A percentile compares a stretch with the other conserved stretches of the same genome.
These are phyloP conservation scores for Nannochloropsis granulata DNA, from an alignment of 108 stramenopile genomes.

Conservation along the genomic window DNA sequence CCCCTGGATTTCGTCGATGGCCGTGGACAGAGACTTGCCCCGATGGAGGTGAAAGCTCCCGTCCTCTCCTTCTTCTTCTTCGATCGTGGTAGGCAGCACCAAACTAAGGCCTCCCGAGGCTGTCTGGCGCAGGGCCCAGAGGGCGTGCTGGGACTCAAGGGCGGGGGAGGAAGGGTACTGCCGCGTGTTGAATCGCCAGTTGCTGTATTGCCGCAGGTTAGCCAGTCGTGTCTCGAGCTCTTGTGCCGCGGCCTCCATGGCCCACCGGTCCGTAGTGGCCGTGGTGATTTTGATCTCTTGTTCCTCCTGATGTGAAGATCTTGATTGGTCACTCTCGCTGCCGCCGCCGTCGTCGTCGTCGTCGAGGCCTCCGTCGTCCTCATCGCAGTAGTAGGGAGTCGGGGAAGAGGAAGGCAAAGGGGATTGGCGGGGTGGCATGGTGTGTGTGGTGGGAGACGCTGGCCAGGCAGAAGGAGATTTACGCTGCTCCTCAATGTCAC, in stretches of 20 bases:
- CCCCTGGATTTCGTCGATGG: background rate
- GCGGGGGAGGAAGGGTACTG: background rate
- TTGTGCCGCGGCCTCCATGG: background rate
- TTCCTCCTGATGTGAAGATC: background rate
- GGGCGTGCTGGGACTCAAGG: background rate
- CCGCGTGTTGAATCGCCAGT: background rate
- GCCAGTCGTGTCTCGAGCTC: background rate
- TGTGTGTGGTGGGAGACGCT: too few relatives aligned
- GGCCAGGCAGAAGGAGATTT: too few relatives aligned
- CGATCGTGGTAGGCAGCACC: background rate
- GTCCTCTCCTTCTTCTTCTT: background rate
- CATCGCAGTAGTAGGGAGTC: background rate
- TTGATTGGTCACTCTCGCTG: background rate
- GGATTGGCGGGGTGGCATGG: too few relatives aligned
- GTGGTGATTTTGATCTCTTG: background rate
- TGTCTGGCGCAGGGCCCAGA: background rate
- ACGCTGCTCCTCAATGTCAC: too few relatives aligned
- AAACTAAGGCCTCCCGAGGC: background rate
- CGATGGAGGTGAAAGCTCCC: background rate
- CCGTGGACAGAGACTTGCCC: background rate
- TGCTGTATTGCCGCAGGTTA: background rate
- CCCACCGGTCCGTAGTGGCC: background rate
- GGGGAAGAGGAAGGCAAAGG: background rate
- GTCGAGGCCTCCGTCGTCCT: background rate
- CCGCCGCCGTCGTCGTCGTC: background rate